These are phyloP conservation scores for Pyrus communis DNA, from an alignment of 306 rosid genomes.

Conservation along the genomic window DNA sequence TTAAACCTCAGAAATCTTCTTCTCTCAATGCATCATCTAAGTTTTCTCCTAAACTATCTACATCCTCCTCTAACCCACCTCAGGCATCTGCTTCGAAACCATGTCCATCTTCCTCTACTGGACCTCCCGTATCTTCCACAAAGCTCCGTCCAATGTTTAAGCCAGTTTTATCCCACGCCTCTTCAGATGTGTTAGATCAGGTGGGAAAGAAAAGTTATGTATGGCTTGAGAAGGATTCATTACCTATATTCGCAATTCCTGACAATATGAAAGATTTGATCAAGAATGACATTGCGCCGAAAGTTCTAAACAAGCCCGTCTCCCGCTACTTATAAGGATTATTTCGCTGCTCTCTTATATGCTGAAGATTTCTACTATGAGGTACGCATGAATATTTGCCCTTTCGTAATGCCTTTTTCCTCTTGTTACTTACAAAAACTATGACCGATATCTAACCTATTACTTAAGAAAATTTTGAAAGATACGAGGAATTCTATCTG, in stretches of 20 bases:
- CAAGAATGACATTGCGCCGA: slow-evolving; percentile 24
- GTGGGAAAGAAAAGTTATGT: background rate
- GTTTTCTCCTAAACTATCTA: background rate
- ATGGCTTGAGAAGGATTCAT: slow-evolving; percentile 3
- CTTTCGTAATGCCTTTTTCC: background rate
- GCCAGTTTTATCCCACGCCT: background rate
- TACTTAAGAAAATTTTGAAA: background rate
- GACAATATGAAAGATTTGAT: slow-evolving; percentile 21
- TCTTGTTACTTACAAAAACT: background rate
- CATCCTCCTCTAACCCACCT: background rate
- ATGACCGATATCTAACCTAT: background rate
- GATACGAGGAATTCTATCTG: background rate
- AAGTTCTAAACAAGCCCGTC: slow-evolving; percentile 19
- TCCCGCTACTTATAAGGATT: slow-evolving; percentile 24
- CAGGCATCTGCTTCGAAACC: background rate
- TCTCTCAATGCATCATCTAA: background rate
- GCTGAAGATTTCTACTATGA: slow-evolving; percentile 32
- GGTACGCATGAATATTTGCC: slow-evolving; percentile 8
- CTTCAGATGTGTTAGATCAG: background rate
- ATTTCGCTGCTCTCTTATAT: slow-evolving; percentile 34
- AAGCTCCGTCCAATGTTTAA: background rate
- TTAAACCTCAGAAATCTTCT: background rate
- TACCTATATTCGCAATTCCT: slow-evolving; percentile 21
- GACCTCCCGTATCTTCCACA: background rate
- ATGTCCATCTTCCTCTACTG: background rate